Conservation (phyloP, 2,329 filamentous ascomycete species). For the Aspergillus quadricinctus region DNA sequence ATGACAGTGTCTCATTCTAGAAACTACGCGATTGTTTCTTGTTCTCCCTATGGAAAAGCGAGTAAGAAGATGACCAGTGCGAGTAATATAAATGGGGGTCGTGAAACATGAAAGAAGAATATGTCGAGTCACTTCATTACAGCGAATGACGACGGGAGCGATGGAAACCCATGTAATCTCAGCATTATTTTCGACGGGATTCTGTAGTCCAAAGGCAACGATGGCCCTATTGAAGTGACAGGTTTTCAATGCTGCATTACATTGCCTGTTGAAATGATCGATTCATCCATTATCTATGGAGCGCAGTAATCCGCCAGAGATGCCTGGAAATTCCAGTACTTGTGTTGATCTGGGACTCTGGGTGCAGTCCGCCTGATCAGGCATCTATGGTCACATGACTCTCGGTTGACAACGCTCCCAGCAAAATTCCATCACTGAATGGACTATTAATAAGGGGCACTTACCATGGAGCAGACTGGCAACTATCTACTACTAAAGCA, state of each 20-base stretch:
- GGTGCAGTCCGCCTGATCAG: background rate
- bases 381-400: background rate
- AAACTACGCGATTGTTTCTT: background rate
- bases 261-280: background rate
- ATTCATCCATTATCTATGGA: background rate
- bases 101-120: background rate
- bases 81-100: background rate
- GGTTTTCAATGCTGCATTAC: background rate
- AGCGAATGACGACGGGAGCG: background rate
- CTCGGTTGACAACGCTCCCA: background rate
- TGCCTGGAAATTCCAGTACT: background rate
- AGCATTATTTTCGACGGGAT: background rate
- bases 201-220: background rate
- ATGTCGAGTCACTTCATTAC: background rate
- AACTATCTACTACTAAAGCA: background rate
- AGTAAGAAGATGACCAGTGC: background rate
- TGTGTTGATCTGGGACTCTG: background rate
- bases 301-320: background rate
- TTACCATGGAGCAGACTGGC: background rate
- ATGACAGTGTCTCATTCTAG: too few species aligned
- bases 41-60: background rate
- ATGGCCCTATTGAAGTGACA: too few species aligned
- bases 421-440: background rate
- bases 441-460: background rate
- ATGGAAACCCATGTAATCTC: background rate